Conservation (phyloP, 1,284 basidiomycete species). For the Rhodotorula sp. region DNA sequence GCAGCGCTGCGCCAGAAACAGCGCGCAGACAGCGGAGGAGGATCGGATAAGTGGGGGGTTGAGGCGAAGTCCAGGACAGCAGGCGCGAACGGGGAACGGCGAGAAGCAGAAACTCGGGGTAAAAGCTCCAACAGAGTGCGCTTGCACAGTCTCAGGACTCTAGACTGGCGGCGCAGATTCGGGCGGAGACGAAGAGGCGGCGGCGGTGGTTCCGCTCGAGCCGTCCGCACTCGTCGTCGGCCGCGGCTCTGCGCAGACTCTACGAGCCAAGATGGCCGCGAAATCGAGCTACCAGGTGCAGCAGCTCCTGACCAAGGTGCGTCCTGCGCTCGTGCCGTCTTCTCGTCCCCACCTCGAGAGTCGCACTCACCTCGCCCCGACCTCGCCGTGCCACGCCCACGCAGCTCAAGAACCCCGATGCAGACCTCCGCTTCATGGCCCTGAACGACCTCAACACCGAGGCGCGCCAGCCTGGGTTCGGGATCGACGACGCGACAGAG, state of each 20-base stretch:
- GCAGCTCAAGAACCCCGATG: slow-evolving; percentile 52
- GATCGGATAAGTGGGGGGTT: no score
- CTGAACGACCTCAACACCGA: slow-evolving; percentile 87
- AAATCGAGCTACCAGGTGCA: slow-evolving; percentile 41
- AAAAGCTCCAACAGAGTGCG: no score
- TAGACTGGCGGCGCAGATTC: not conserved
- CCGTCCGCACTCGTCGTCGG: not conserved
- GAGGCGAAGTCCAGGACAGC: no score
- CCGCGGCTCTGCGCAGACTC: not conserved
- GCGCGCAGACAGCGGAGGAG: no score
- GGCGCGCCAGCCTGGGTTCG: slow-evolving; percentile 58
- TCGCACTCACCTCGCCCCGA: not conserved
- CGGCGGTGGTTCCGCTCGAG: no score
- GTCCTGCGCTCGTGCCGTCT: not conserved
- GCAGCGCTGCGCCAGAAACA: no score
- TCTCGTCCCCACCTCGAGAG: not conserved
- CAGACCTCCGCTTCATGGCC: slow-evolving; percentile 70
- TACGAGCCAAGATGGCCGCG: slow-evolving; percentile 12
- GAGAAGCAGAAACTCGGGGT: no score
- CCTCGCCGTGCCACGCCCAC: not conserved
- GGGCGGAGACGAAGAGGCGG: not conserved
- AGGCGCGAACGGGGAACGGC: no score
- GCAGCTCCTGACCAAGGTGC: slow-evolving; percentile 41
- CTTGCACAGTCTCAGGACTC: not conserved
- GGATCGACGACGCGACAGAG: slow-evolving; percentile 67